phyloP scores from a whole-genome alignment of 345 rosid species.

The Eucalyptus victrix region DNA sequence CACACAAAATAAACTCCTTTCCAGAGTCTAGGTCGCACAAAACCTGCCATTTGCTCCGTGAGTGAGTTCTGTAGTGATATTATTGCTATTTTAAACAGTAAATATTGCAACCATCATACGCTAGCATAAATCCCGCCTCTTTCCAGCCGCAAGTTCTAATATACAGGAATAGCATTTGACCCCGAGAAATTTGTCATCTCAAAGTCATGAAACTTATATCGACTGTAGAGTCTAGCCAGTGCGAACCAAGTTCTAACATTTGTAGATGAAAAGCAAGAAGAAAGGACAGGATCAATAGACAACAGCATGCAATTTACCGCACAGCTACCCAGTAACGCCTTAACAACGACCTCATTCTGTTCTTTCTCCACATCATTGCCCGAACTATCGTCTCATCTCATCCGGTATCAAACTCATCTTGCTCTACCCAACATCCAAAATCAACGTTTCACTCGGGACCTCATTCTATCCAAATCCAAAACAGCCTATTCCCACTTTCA shows the following conservation, averaged over 20 bases:
- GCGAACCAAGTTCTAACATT: background rate
- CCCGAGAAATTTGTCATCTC: background rate
- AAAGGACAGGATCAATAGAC: background rate
- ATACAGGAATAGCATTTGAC: background rate
- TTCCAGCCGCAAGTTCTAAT: background rate
- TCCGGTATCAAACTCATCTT: background rate
- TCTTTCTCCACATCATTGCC: background rate
- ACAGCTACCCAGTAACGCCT: background rate
- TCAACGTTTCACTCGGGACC: background rate
- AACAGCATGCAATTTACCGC: background rate
- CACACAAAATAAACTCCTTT: conserved; percentile 87
- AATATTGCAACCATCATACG: background rate
- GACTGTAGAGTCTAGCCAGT: background rate
- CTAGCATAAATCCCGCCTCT: background rate
- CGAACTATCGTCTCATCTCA: background rate
- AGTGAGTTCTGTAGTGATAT: background rate
- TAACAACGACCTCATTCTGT: rapidly evolving
- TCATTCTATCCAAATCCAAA: background rate
- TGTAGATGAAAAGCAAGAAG: background rate
- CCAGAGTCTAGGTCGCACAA: conserved; percentile 51
- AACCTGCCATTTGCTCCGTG: conserved; percentile 27
- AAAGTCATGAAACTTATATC: background rate
- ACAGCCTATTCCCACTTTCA: background rate
- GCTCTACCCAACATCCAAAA: background rate
- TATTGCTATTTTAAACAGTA: background rate